Percentiles rank a stretch among this genome's conserved stretches.
phyloP scores from a whole-genome alignment of 305 asterid genomes.

The Caryopteris hybrid region DNA sequence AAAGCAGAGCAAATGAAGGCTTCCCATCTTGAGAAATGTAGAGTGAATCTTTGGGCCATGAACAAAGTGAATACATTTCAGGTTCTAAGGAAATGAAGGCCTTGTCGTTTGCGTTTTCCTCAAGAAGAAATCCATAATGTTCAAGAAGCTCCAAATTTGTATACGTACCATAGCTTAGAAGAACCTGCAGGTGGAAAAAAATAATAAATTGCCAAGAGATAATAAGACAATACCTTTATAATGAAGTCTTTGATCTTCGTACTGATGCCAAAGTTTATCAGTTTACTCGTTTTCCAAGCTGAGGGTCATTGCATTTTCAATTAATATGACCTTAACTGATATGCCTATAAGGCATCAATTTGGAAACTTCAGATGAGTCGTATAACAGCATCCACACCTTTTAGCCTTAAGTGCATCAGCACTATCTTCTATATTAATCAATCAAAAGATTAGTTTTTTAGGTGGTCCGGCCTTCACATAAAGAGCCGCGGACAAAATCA shows the following conservation, averaged over 20 bases:
- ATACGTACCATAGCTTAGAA: constrained; percentile 83
- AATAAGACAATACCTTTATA: neutral
- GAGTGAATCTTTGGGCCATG: constrained; percentile 63
- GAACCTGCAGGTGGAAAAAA: constrained; percentile 46
- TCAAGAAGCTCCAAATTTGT: constrained; percentile 91
- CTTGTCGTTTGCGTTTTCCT: constrained; percentile 68
- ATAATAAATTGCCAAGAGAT: neutral
- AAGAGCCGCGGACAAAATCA: neutral
- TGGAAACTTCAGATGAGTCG: no score
- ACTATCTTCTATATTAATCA: neutral
- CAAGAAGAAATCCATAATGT: constrained; percentile 79
- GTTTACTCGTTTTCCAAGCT: neutral
- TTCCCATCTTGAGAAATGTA: constrained; percentile 66
- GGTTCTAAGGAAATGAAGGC: constrained; percentile 66
- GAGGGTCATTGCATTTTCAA: neutral
- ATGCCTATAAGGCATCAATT: no score
- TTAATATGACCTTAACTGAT: no score
- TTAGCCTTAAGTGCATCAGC: neutral
- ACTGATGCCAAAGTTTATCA: neutral
- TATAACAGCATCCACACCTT: no score
- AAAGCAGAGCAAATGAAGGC: constrained; percentile 67
- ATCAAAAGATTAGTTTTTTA: neutral
- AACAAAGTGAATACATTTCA: constrained; percentile 56
- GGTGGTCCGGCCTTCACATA: no score
- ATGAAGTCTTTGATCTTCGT: no score